Evolutionary conservation across 108 stramenopile species (phyloP).

Genomic region (Cyclostephanos invisitatus): DNA sequence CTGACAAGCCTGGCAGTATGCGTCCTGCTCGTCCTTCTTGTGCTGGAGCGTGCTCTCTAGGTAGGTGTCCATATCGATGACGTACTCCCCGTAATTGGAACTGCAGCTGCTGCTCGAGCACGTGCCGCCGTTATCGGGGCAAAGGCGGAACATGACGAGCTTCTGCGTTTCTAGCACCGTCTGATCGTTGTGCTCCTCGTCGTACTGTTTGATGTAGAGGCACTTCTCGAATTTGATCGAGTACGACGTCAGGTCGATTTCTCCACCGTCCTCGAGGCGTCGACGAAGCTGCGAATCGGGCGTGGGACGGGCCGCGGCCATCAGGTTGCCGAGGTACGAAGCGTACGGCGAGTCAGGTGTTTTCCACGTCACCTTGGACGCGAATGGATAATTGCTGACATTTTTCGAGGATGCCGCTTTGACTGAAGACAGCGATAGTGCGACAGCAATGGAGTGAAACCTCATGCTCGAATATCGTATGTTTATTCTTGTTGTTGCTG

Average conservation of each 20-base stretch:
- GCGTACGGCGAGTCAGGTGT: conserved; percentile 46
- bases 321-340: conserved; percentile 52
- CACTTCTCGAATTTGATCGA: conserved; percentile 83
- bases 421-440: not conserved
- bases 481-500: too few relatives aligned
- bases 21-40: conserved; percentile 66
- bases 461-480: not conserved
- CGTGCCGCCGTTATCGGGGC: conserved; percentile 48
- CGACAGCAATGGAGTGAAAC: not conserved
- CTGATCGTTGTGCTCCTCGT: conserved; percentile 59
- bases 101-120: conserved; percentile 60
- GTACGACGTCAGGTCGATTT: conserved; percentile 72
- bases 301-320: conserved; percentile 43
- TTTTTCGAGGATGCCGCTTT: not conserved
- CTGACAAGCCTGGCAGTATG: conserved; percentile 75
- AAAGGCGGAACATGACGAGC: conserved; percentile 86
- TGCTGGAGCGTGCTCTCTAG: conserved; percentile 67
- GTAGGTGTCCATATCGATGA: conserved; percentile 77
- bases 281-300: conserved; percentile 34
- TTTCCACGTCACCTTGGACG: conserved; percentile 50
- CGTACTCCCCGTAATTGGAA: conserved; percentile 83
- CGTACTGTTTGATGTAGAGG: conserved; percentile 73
- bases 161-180: conserved; percentile 70
- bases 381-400: conserved; percentile 20
- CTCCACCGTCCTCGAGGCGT: conserved; percentile 42